Percentiles rank a stretch among this genome's conserved stretches.
phyloP scores from a whole-genome alignment of 306 rosid species.

The Gleditsia sinensis region DNA sequence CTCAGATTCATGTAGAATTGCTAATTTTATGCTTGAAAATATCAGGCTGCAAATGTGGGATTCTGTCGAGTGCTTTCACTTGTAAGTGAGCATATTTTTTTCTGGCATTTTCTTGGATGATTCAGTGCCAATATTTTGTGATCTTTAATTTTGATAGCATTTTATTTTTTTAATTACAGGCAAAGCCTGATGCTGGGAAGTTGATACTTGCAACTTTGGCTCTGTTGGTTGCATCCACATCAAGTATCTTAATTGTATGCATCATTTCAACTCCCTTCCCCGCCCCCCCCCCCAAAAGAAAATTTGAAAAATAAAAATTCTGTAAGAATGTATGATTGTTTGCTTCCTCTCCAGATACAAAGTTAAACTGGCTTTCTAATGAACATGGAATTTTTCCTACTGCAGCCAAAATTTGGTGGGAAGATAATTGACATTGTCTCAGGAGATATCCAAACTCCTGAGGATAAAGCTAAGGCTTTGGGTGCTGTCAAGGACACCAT shows the following conservation, averaged over 20 bases:
- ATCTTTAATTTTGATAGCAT: neutral
- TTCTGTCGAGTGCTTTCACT: constrained; percentile 59
- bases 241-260: constrained; percentile 69
- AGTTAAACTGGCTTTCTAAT: constrained; percentile 32
- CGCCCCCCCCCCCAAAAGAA: neutral
- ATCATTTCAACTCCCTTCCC: constrained; percentile 12
- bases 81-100: constrained; percentile 45
- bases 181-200: constrained; percentile 69
- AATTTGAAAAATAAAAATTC: neutral
- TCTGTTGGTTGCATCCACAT: constrained; percentile 69
- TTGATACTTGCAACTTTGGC: constrained; percentile 63
- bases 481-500: constrained; percentile 69
- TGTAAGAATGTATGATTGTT: constrained; percentile 10
- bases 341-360: constrained; percentile 8
- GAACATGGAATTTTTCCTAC: constrained; percentile 34
- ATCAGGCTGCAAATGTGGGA: constrained; percentile 73
- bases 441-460: constrained; percentile 50
- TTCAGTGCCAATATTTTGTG: constrained; percentile 17
- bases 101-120: constrained; percentile 18
- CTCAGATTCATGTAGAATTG: constrained; percentile 12
- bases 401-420: constrained; percentile 78
- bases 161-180: constrained; percentile 42
- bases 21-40: constrained; percentile 33
- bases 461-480: constrained; percentile 57
- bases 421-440: constrained; percentile 78